Base-by-base conservation (phyloP, 2,329 filamentous ascomycete genomes). In the Fusarium sp. region DNA sequence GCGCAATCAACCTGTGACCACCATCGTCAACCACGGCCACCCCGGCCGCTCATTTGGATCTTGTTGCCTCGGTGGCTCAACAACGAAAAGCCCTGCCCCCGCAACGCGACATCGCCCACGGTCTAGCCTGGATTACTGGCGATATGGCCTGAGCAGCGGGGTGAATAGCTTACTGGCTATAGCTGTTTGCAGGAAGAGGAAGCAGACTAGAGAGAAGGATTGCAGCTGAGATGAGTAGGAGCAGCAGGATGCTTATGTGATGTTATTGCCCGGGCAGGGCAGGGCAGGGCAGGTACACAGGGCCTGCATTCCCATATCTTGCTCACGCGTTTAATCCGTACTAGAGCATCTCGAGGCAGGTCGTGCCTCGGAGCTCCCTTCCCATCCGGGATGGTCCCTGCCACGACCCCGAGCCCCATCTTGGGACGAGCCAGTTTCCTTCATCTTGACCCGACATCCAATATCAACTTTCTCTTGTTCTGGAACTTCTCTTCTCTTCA, bases 301-400 rank as follows among this genome's bases (percentile, higher is more conserved):
- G 23, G 23, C 23, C 23, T 23, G 23, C 23, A 3, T 34, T 46
- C 47, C 50, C 41, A 48, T 39, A 28, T 50, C 31, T 16, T 41
- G 39, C 44, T 60, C 70, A 31, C 58, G 48, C 48, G 16, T 51
- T 63, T 52, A 36, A 57, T 65, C 23, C 56, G 59, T 55, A 54
- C 64, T 60, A 39, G 41, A 65, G 63, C 46, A 65, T 71, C 59
- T 54, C 60, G 67, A 65, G 47, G 68, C 68, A 71, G 46, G 55
- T 34, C 40, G 30, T 71, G 69, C 69, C 41, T 67, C 69, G 69
- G 70, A 72, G 54, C n/a, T 65, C 61, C 56, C 66, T 72, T 68
- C 69, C 70, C 40, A 68, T 61, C 70, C 63, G 46, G 70, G 66
- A 53, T 66, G 54, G 37, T 51, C 68, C 68, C 53, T 71, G 68